Evolutionary conservation across 1,139 yeast species (phyloP).

Genomic region (Debaryomyces fabryi): DNA sequence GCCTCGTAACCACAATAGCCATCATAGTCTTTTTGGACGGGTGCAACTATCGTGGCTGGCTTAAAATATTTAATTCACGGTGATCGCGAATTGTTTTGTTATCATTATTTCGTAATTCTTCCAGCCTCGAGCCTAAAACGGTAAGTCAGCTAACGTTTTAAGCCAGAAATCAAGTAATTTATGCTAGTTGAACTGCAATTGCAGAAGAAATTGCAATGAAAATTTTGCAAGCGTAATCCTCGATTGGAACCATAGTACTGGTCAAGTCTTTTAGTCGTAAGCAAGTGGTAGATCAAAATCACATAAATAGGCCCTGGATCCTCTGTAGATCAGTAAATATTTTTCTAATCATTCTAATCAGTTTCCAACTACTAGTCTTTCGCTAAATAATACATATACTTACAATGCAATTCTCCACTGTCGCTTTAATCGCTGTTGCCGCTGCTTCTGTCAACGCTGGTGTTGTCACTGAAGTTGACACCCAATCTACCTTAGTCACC

Average conservation of each 20-base stretch:
- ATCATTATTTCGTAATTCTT: not conserved
- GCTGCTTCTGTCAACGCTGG: conserved; percentile 40
- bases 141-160: conserved; percentile 1
- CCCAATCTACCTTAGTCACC: conserved; percentile 37
- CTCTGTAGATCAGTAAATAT: not conserved
- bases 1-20: not conserved
- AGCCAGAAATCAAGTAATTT: not conserved
- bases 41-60: conserved; percentile 1
- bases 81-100: conserved; percentile 3
- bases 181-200: conserved; percentile 1
- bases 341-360: not conserved
- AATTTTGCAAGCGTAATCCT: conserved; percentile 4
- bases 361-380: conserved; percentile 25
- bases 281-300: not conserved
- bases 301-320: not conserved
- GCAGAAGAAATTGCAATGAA: conserved; percentile 1
- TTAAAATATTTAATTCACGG: conserved; percentile 2
- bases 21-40: not conserved
- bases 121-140: conserved; percentile 4
- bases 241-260: not conserved
- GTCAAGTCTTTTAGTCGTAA: not conserved
- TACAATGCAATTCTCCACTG: conserved; percentile 49
- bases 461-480: conserved; percentile 36
- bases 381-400: conserved; percentile 21
- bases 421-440: conserved; percentile 48